Evolutionary conservation across 495 filamentous ascomycete species (phyloP), one percentile per base, ranked within the genome.

Genomic region (Hypoxylon lienhwacheense): DNA sequence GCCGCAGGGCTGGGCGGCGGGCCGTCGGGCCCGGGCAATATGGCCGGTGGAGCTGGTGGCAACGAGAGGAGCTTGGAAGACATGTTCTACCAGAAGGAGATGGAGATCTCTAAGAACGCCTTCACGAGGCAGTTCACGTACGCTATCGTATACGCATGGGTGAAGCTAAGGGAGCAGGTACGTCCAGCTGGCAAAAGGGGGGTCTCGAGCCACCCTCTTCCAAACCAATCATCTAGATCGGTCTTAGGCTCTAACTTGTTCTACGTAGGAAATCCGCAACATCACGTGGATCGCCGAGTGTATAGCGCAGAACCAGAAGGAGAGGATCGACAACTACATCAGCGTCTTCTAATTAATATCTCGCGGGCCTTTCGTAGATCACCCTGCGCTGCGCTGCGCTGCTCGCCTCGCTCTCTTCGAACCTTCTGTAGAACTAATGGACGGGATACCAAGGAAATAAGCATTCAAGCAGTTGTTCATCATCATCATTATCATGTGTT

Each of bases 281-380:
- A 93, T 99, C 65, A 97, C 92, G 36, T 99, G 93, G 93, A 99
- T 99, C 66, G 85, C 95, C 6, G 93, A 99, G 72, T 99, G 93
- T 74, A 99, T 99, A 82, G 93, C 93, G 37, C 93, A 99, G 73
- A 95, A 96, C 77, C 93, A 99, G 78, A 99, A 97, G 76, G 93
- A 99, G 72, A 83, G 93, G 69, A 97, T 99, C 67, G 84, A 86
- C 59, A 99, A 97, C 70, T 99, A 96, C 71, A 97, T 98, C 66
- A 96, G 90, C 73, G 91, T 97, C 52, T 96, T 97, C 64, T 77
- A 36, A 77, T 52, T 45, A n/a, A n/a, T 24, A 14, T 35, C 12
- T 17, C 16, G 25, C 43, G 10, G 28, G 21, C 36, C 2, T 42
- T 48, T 48, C 52, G 48, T 35, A 29, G n/a, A 25, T 33, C 39